Evolutionary conservation across 371 early-diverging fungal genomes (phyloP).

Genomic region (Circinella minor): DNA sequence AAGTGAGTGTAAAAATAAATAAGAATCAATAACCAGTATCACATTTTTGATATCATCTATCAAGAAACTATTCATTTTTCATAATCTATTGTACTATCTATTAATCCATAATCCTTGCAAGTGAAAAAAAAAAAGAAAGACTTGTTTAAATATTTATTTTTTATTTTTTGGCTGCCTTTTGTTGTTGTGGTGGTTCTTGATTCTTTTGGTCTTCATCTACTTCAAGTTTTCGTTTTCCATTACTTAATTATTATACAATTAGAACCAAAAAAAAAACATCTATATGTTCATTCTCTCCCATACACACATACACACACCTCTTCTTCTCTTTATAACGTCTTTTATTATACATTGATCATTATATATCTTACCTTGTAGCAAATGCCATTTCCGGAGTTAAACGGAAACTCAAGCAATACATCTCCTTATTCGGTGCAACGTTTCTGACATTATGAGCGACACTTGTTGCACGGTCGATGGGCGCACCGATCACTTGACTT

Average conservation of each 20-base stretch:
- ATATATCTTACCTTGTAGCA: constrained; percentile 18
- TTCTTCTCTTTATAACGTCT: too few relatives aligned
- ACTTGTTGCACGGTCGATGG: constrained; percentile 50
- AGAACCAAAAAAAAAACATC: neutral
- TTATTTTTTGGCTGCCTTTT: neutral
- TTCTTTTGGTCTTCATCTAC: neutral
- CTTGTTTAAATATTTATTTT: too few relatives aligned
- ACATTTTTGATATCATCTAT: too few relatives aligned
- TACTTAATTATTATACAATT: neutral
- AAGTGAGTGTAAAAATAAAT: too few relatives aligned
- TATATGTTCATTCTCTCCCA: neutral
- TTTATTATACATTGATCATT: too few relatives aligned
- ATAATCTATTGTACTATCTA: too few relatives aligned
- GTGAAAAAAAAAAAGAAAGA: too few relatives aligned
- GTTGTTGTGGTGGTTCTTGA: neutral
- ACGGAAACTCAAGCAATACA: constrained; percentile 93
- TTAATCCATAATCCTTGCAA: too few relatives aligned
- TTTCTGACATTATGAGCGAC: constrained; percentile 82
- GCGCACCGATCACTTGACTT: constrained; percentile 52
- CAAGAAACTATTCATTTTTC: too few relatives aligned
- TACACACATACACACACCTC: neutral
- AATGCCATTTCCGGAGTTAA: constrained; percentile 67
- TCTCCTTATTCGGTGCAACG: constrained; percentile 98
- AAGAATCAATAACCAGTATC: too few relatives aligned
- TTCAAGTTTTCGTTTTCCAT: constrained; percentile 6